Conservation (phyloP, 2,329 filamentous ascomycete genomes). For the Fusarium liriodendri region DNA sequence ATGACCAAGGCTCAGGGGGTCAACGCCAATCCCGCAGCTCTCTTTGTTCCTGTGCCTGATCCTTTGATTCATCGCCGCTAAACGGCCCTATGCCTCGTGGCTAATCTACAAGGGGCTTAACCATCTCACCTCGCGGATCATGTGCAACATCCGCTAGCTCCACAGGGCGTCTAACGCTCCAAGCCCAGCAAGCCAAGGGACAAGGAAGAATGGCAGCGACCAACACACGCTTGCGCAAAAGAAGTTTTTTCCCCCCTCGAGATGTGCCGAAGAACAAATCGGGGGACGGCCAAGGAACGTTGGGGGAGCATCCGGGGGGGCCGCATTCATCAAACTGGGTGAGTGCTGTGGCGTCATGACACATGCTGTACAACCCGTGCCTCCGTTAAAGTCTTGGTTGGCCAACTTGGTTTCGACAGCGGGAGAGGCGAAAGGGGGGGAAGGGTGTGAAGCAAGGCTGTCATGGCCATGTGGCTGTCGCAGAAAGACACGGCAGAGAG, state of each 20-base stretch:
- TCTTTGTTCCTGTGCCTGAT: constrained; percentile 29
- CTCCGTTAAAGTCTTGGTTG: constrained; percentile 18
- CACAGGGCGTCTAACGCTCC: constrained; percentile 46
- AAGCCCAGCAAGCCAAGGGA: constrained; percentile 35
- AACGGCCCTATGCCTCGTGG: constrained; percentile 32
- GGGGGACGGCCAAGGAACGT: constrained; percentile 12
- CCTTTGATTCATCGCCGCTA: constrained; percentile 24
- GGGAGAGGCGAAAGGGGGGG: constrained; percentile 17
- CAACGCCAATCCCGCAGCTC: constrained; percentile 20
- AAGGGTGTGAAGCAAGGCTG: constrained; percentile 17
- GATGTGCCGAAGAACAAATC: constrained; percentile 36
- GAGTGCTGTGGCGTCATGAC: constrained; percentile 36
- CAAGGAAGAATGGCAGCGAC: constrained; percentile 27
- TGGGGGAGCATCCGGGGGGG: constrained; percentile 14
- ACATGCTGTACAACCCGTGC: constrained; percentile 31
- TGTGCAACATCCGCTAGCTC: constrained; percentile 47
- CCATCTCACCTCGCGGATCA: constrained; percentile 41
- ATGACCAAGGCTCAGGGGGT: constrained; percentile 1
- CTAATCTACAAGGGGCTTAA: constrained; percentile 44
- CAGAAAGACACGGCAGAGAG: constrained; percentile 15
- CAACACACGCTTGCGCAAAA: constrained; percentile 33
- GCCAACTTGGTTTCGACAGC: constrained; percentile 13
- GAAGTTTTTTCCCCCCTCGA: constrained; percentile 27
- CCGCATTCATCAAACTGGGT: constrained; percentile 12
- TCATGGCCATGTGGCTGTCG: constrained; percentile 29